phyloP scores from a whole-genome alignment of 257 asterid genomes.

The Thymus quinquecostatus region DNA sequence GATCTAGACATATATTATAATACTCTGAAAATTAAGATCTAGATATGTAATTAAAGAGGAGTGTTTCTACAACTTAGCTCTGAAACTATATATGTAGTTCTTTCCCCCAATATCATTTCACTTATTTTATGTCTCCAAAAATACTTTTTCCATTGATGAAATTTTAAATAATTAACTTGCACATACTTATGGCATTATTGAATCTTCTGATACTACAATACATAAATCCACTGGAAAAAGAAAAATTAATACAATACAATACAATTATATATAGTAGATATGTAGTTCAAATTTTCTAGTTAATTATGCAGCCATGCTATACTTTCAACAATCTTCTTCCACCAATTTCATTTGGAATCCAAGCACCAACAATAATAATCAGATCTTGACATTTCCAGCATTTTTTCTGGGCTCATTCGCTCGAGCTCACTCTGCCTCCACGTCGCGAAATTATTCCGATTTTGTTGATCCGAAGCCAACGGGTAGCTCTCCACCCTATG shows the following conservation, averaged over 20 bases:
- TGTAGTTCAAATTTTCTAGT: conserved; percentile 5
- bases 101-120: too few species aligned
- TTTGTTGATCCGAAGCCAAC: conserved; percentile 68
- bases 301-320: not conserved
- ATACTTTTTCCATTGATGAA: not conserved
- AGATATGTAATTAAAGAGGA: too few species aligned
- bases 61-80: too few species aligned
- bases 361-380: conserved; percentile 93
- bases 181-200: conserved; percentile 11
- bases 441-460: conserved; percentile 67
- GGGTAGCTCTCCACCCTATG: conserved; percentile 66
- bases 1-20: too few species aligned
- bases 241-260: conserved; percentile 14
- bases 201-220: conserved; percentile 7
- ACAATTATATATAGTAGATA: not conserved
- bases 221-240: conserved; percentile 5
- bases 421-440: conserved; percentile 84
- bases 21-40: too few species aligned
- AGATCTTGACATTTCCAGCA: conserved; percentile 76
- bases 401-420: conserved; percentile 72
- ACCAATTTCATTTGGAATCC: conserved; percentile 50
- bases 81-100: too few species aligned
- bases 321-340: not conserved
- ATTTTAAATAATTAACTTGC: not conserved
- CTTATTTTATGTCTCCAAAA: too few species aligned